These are phyloP conservation scores for Aspergillus oerlinghausenensis DNA, from an alignment of 2,329 filamentous ascomycete genomes.

Conservation along the genomic window DNA sequence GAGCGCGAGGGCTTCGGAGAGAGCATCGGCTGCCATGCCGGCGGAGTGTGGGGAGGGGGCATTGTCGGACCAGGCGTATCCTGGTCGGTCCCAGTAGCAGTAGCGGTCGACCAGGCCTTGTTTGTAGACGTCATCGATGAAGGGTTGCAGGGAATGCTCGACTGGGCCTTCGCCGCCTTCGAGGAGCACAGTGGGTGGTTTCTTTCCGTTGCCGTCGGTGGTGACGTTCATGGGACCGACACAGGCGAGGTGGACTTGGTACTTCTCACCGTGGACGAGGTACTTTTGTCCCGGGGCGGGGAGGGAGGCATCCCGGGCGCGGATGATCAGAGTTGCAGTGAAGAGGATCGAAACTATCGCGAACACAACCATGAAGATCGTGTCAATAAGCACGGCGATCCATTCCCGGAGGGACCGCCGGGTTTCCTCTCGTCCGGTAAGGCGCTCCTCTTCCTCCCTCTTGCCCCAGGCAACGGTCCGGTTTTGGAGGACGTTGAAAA, in stretches of 20 bases:
- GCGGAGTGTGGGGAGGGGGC: slow-evolving; percentile 90
- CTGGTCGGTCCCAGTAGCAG: slow-evolving; percentile 93
- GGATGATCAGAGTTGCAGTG: slow-evolving; percentile 73
- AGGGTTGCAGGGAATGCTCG: slow-evolving; percentile 72
- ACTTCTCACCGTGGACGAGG: slow-evolving; percentile 78
- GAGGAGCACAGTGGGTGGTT: slow-evolving; percentile 72
- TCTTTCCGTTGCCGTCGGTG: slow-evolving; percentile 43
- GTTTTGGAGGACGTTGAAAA: slow-evolving; percentile 76
- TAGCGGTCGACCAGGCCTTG: slow-evolving; percentile 83
- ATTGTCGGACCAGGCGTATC: slow-evolving; percentile 83
- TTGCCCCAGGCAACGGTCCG: slow-evolving; percentile 88
- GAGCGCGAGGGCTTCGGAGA: slow-evolving; percentile 78
- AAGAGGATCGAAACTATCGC: slow-evolving; percentile 67
- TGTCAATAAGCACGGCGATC: slow-evolving; percentile 72
- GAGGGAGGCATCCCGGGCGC: slow-evolving; percentile 72
- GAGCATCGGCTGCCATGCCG: slow-evolving; percentile 82
- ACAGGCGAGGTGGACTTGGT: slow-evolving; percentile 82
- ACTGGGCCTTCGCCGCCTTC: slow-evolving; percentile 78
- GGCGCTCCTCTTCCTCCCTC: slow-evolving; percentile 81
- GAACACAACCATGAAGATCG: slow-evolving; percentile 65
- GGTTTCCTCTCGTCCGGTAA: slow-evolving; percentile 85
- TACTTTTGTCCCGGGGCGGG: slow-evolving; percentile 69
- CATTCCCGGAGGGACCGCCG: slow-evolving; percentile 79
- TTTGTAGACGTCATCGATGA: slow-evolving; percentile 68
- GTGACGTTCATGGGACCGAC: slow-evolving; percentile 60